Percentiles rank a stretch among this genome's conserved stretches.
phyloP scores from a whole-genome alignment of 768 basidiomycete genomes.

The Lactarius hengduanensis region DNA sequence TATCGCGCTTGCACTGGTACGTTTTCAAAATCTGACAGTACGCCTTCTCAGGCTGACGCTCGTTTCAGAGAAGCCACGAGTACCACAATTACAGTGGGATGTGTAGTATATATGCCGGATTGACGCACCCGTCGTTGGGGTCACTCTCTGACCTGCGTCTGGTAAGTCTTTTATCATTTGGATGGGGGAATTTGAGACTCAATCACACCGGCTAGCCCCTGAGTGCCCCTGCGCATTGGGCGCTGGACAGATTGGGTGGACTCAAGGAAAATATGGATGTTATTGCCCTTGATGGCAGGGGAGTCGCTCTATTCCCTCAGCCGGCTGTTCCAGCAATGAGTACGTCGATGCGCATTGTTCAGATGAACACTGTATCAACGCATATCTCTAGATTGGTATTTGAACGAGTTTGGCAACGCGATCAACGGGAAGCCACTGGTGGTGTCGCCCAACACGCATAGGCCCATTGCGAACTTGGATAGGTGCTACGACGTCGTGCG shows the following conservation, averaged over 20 bases:
- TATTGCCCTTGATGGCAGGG: neutral
- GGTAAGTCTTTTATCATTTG: slow-evolving; percentile 1
- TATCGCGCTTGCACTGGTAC: slow-evolving; percentile 18
- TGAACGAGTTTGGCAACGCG: slow-evolving; percentile 2
- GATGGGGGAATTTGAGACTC: neutral
- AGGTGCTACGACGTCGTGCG: slow-evolving; percentile 11
- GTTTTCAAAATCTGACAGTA: neutral
- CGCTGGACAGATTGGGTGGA: slow-evolving; percentile 7
- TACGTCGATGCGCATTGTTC: neutral
- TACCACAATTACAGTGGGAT: slow-evolving; percentile 35
- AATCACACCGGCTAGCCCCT: slow-evolving; percentile 9
- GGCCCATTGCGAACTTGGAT: slow-evolving; percentile 11
- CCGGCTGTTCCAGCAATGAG: slow-evolving; percentile 20
- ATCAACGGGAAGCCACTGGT: slow-evolving; percentile 11
- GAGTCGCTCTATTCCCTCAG: slow-evolving; percentile 1
- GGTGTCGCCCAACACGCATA: slow-evolving; percentile 1
- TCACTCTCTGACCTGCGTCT: neutral
- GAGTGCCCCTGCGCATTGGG: slow-evolving; percentile 3
- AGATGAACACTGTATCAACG: neutral
- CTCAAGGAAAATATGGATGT: slow-evolving; percentile 15
- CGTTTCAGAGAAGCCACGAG: slow-evolving; percentile 21
- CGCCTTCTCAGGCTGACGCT: neutral
- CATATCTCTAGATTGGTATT: slow-evolving; percentile 13
- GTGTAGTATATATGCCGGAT: slow-evolving; percentile 35
- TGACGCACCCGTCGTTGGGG: slow-evolving; percentile 19